phyloP scores from a whole-genome alignment of 345 rosid genomes.

The Citrus sinensis region DNA sequence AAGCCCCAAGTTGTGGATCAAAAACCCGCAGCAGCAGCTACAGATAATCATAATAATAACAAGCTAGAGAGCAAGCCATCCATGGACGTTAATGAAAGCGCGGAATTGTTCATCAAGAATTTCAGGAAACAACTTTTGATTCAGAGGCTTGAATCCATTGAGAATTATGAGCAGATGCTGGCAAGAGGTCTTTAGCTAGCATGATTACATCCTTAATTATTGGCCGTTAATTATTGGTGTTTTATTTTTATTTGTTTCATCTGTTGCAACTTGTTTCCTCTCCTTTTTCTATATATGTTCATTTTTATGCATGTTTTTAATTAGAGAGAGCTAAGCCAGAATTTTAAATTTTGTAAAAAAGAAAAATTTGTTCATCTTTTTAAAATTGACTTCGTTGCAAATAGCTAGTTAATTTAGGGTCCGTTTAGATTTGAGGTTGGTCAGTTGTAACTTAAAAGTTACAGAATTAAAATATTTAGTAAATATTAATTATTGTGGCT shows the following conservation, averaged over 20 bases:
- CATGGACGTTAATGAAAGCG: conserved; percentile 63
- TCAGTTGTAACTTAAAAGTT: too few relatives aligned
- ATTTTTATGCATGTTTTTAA: too few relatives aligned
- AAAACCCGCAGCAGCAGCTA: not conserved
- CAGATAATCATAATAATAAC: conserved; percentile 14
- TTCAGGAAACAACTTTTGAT: conserved; percentile 63
- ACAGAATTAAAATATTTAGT: too few relatives aligned
- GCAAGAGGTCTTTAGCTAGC: conserved; percentile 37
- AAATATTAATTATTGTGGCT: fast-evolving
- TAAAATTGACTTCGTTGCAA: too few relatives aligned
- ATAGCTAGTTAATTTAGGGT: too few relatives aligned
- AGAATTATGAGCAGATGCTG: conserved; percentile 57
- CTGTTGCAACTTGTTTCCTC: not conserved
- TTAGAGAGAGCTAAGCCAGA: too few relatives aligned
- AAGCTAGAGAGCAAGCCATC: conserved; percentile 53
- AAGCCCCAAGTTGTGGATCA: not conserved
- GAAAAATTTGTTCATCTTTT: too few relatives aligned
- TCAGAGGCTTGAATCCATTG: conserved; percentile 77
- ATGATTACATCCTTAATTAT: not conserved
- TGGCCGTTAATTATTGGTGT: not conserved
- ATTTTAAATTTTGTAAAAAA: too few relatives aligned
- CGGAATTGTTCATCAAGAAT: conserved; percentile 73
- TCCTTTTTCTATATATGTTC: not conserved
- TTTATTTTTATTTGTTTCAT: not conserved
- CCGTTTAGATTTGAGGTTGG: fast-evolving